These are phyloP conservation scores for Trichoderma koningiopsis DNA, from an alignment of 2,329 filamentous ascomycete genomes.

Conservation along the genomic window DNA sequence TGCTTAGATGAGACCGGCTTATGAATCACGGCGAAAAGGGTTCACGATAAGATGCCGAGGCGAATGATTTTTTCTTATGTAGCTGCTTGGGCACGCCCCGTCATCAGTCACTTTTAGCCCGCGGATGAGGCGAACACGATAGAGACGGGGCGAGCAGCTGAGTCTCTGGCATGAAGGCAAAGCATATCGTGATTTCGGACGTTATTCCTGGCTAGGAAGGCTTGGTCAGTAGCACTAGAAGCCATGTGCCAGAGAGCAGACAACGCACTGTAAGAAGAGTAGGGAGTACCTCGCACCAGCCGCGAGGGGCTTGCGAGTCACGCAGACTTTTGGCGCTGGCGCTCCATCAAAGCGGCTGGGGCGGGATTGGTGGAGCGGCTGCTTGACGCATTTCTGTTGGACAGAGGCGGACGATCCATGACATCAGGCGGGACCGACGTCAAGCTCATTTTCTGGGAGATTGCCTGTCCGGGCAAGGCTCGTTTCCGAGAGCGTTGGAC, in stretches of 20 bases:
- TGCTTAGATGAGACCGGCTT: neutral
- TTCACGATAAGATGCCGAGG: neutral
- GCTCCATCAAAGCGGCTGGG: slow-evolving; percentile 22
- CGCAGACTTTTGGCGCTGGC: slow-evolving; percentile 9
- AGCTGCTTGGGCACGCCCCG: neutral
- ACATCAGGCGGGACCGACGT: slow-evolving; percentile 36
- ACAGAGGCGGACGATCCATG: slow-evolving; percentile 37
- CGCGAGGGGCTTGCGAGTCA: slow-evolving; percentile 22
- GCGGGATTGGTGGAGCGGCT: slow-evolving; percentile 22
- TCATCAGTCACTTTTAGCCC: neutral
- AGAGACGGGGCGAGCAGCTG: slow-evolving; percentile 13
- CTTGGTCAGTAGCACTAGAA: neutral
- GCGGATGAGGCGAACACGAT: slow-evolving; percentile 9
- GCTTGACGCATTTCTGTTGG: slow-evolving; percentile 15
- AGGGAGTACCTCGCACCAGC: neutral
- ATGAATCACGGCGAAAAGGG: slow-evolving; percentile 5
- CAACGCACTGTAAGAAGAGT: neutral
- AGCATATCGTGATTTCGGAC: slow-evolving; percentile 20
- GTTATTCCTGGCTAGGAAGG: slow-evolving; percentile 20
- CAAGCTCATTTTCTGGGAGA: slow-evolving; percentile 28
- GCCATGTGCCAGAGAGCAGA: neutral
- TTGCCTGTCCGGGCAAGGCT: slow-evolving; percentile 29
- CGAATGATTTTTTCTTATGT: neutral
- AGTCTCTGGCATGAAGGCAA: slow-evolving; percentile 16
- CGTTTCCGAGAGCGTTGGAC: slow-evolving; percentile 9